Percentiles rank a stretch among this genome's conserved stretches.
phyloP scores from a whole-genome alignment of 352 stramenopile genomes.

The Phytophthora citrophthora region DNA sequence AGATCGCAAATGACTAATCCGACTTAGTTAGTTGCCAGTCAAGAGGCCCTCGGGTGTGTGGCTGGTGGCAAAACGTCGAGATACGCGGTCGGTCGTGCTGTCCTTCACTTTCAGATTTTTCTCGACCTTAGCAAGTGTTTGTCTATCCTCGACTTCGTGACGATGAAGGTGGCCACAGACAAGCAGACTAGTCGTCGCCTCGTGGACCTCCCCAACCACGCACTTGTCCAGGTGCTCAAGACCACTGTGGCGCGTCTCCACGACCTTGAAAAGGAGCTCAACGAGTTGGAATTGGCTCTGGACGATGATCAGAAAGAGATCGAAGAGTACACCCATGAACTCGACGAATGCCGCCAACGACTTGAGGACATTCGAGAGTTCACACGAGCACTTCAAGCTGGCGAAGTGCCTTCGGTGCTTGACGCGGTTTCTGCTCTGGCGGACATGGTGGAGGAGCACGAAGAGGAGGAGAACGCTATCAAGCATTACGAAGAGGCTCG shows the following conservation, averaged over 20 bases:
- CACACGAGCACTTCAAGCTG: constrained; percentile 20
- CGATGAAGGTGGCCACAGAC: constrained; percentile 21
- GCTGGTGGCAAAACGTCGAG: not conserved
- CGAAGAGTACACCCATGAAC: constrained; percentile 30
- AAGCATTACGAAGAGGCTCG: constrained; percentile 21
- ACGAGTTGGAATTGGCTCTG: constrained; percentile 24
- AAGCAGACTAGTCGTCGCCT: constrained; percentile 21
- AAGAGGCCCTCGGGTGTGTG: not conserved
- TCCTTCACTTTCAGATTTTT: constrained; percentile 6
- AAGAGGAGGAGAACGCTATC: constrained; percentile 30
- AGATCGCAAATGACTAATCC: constrained; percentile 4
- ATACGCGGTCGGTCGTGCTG: not conserved
- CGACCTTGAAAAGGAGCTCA: constrained; percentile 28
- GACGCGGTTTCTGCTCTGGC: constrained; percentile 16
- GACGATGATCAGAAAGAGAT: constrained; percentile 35
- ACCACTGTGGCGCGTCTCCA: constrained; percentile 29
- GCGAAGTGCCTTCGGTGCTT: constrained; percentile 12
- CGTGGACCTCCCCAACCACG: constrained; percentile 21
- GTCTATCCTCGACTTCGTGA: too few relatives aligned
- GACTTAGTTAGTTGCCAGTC: constrained; percentile 1
- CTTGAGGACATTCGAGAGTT: constrained; percentile 36
- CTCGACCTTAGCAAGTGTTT: not conserved
- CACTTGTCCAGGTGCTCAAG: constrained; percentile 30
- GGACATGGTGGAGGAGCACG: constrained; percentile 37
- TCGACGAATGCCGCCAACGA: constrained; percentile 28